Evolutionary conservation across 805 yeast genomes (phyloP).

Genomic region (Vanderwaltozyma verrucispora): DNA sequence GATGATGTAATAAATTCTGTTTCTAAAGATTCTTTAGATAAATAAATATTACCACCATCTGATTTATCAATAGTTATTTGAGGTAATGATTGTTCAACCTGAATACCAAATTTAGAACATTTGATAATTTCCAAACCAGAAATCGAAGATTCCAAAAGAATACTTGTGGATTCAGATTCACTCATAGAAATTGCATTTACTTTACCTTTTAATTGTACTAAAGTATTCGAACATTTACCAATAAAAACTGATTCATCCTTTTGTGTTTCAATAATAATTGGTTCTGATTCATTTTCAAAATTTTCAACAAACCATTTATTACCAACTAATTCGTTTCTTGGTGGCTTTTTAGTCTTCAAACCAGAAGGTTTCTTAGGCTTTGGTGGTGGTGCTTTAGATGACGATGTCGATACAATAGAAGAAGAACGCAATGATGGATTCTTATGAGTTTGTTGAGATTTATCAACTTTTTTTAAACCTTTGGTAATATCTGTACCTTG

Average conservation of each 20-base stretch:
- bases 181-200: constrained; percentile 79
- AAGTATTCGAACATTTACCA: constrained; percentile 63
- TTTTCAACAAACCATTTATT: constrained; percentile 86
- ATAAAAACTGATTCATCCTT: constrained; percentile 84
- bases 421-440: constrained; percentile 68
- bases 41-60: constrained; percentile 74
- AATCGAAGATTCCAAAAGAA: constrained; percentile 75
- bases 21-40: constrained; percentile 58
- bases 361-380: constrained; percentile 78
- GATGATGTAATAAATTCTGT: constrained; percentile 77
- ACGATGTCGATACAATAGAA: constrained; percentile 36
- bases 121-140: constrained; percentile 85
- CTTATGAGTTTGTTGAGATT: constrained; percentile 88
- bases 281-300: constrained; percentile 47
- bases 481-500: constrained; percentile 78
- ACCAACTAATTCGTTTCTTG: constrained; percentile 68
- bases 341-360: constrained; percentile 40
- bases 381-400: constrained; percentile 46
- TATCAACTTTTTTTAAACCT: constrained; percentile 84
- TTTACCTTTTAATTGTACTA: constrained; percentile 82
- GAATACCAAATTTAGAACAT: constrained; percentile 71
- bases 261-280: constrained; percentile 61
- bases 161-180: constrained; percentile 59
- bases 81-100: constrained; percentile 73
- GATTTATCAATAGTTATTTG: constrained; percentile 81